Evolutionary conservation across 305 asterid species (phyloP), one percentile per base, ranked within the genome.

Genomic region (Lippia alba): DNA sequence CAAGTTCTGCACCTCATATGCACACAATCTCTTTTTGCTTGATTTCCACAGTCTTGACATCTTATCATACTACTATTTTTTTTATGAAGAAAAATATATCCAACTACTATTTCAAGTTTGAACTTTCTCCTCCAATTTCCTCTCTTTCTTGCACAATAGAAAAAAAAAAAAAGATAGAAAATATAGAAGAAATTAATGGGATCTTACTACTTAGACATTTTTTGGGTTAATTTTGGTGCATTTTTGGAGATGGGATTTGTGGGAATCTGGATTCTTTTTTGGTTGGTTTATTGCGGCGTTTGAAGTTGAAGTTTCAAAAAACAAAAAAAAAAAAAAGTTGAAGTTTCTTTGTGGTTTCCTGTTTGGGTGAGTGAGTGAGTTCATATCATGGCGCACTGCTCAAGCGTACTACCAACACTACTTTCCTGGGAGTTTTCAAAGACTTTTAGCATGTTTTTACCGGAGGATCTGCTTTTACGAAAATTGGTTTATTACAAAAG

Each of bases 1-100:
- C 92, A 87, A 78, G 90, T 85, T 46, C 92, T 76, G 48, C 92
- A 87, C 56, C 90, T 54, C 59, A 56, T 50, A 66, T 70, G 80
- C 18, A 54, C 39, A 36, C 92, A 87, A 15, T 83, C 92, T 63
- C 72, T 87, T 55, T 87, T 87, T 0, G 92, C 85, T 81, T 87
- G 88, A 53, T 87, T 84, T 24, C 92, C 92, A 63, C 90, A 87
- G 59, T 87, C 92, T 71, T 82, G 84, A 50, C 92, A 87, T 61
- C 90, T 16, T 14, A 24, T 17, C 4, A 61, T 49, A n/a, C 50
- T 17, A 15, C 65, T n/a, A n/a, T n/a, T n/a, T n/a, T n/a, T 24
- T 24, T 24, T 1, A 24, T 24, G 30, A 24, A 24, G 30, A 24
- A 24, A 3, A 24, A 24, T 24, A 24, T 3, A 1, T 24, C 30